A percentile compares a stretch with the other conserved stretches of the same genome.
Conservation (phyloP, 2,329 filamentous ascomycete species). For the Daldinia sp. region DNA sequence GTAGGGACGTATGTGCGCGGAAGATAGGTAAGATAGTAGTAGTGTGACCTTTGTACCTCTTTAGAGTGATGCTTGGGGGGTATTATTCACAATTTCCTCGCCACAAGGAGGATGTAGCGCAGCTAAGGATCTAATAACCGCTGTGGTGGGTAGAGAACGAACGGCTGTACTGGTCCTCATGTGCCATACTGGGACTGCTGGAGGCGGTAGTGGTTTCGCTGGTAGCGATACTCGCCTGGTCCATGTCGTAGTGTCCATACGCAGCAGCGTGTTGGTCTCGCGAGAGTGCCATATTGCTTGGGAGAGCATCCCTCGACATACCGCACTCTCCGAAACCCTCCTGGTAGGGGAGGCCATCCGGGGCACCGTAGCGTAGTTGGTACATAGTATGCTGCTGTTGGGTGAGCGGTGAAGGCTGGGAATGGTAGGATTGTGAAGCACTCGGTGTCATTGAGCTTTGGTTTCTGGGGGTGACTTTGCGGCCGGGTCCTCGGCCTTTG, state of each 20-base stretch:
- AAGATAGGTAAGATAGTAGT: not conserved
- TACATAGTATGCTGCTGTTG: slow-evolving; percentile 29
- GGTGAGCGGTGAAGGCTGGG: slow-evolving; percentile 29
- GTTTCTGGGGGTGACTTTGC: slow-evolving; percentile 65
- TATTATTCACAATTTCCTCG: not conserved
- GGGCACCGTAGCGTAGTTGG: slow-evolving; percentile 49
- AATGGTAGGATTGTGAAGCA: slow-evolving; percentile 44
- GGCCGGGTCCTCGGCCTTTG: slow-evolving; percentile 91
- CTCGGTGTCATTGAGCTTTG: slow-evolving; percentile 44
- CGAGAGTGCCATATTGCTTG: slow-evolving; percentile 26
- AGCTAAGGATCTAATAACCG: slow-evolving; percentile 38
- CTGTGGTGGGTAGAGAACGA: slow-evolving; percentile 59
- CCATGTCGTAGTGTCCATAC: slow-evolving; percentile 63
- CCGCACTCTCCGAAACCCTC: slow-evolving; percentile 35
- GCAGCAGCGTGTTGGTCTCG: slow-evolving; percentile 50
- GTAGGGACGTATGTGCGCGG: slow-evolving; percentile 21
- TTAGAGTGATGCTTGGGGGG: slow-evolving; percentile 11
- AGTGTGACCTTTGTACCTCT: slow-evolving; percentile 9
- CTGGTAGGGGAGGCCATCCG: slow-evolving; percentile 31
- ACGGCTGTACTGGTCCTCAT: slow-evolving; percentile 59
- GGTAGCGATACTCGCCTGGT: slow-evolving; percentile 54
- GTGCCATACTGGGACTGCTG: slow-evolving; percentile 55
- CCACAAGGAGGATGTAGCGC: not conserved
- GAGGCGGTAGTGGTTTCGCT: slow-evolving; percentile 53
- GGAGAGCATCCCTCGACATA: slow-evolving; percentile 36